phyloP scores from a whole-genome alignment of 768 basidiomycete species.

The Tephrocybe sp. region DNA sequence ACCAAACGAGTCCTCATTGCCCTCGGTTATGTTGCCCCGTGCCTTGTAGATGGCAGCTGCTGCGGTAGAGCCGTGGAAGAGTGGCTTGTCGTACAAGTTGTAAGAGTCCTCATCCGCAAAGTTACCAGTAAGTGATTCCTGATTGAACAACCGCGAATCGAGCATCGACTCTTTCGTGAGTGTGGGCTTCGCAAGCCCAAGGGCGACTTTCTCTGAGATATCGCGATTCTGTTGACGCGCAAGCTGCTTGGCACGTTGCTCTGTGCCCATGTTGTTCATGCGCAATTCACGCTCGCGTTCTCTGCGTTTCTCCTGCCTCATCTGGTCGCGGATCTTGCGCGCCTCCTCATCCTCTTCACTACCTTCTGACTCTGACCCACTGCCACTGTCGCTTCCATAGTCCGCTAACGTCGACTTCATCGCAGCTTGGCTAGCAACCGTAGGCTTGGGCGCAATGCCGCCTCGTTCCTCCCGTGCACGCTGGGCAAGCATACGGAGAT shows the following conservation, averaged over 20 bases:
- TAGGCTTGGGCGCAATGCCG: constrained; percentile 71
- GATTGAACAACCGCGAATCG: constrained; percentile 96
- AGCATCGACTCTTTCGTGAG: constrained; percentile 96
- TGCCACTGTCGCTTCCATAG: constrained; percentile 80
- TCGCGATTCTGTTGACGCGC: constrained; percentile 97
- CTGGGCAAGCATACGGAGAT: constrained; percentile 89
- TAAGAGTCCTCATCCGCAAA: constrained; percentile 96
- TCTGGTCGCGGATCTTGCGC: constrained; percentile 81
- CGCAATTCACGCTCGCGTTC: constrained; percentile 97
- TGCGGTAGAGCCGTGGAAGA: constrained; percentile 95
- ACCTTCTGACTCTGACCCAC: constrained; percentile 59
- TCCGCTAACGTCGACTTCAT: constrained; percentile 78
- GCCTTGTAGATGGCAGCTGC: constrained; percentile 99
- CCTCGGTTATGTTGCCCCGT: constrained; percentile 79
- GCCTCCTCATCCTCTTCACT: constrained; percentile 82
- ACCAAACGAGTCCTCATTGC: constrained; percentile 89
- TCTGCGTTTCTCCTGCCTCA: constrained; percentile 88
- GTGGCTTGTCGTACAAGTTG: constrained; percentile 89
- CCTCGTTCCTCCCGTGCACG: constrained; percentile 93
- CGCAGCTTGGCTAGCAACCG: constrained; percentile 65
- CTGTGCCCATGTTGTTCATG: constrained; percentile 98
- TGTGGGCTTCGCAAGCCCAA: constrained; percentile 96
- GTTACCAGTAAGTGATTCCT: constrained; percentile 76
- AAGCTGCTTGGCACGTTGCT: constrained; percentile 93
- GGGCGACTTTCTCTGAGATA: constrained; percentile 98